A percentile compares a stretch with the other conserved stretches of the same genome.
phyloP scores from a whole-genome alignment of 2,329 filamentous ascomycete genomes.

The Fusarium multiceps region DNA sequence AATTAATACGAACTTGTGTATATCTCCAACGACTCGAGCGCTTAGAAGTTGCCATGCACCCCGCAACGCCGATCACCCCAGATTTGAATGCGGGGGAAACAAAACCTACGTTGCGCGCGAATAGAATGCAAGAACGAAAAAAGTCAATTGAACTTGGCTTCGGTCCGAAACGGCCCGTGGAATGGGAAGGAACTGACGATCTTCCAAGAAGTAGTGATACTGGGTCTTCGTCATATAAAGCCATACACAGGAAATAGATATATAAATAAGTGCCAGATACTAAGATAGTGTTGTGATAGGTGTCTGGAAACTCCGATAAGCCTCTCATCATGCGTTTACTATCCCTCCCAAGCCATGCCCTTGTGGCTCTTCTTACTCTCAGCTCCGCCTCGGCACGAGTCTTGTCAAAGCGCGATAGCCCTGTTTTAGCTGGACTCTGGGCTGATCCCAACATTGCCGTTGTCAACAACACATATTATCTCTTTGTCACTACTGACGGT shows the following conservation, averaged over 20 bases:
- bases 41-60: conserved; percentile 5
- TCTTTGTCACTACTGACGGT: conserved; percentile 61
- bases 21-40: conserved; percentile 20
- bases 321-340: conserved; percentile 8
- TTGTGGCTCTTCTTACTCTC: not conserved
- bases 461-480: conserved; percentile 58
- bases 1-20: not conserved
- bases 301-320: not conserved
- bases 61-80: conserved; percentile 26
- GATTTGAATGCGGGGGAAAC: conserved; percentile 12
- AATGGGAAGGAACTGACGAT: not conserved
- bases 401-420: conserved; percentile 45
- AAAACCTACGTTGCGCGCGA: conserved; percentile 14
- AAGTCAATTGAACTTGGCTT: not conserved
- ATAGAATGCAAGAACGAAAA: not conserved
- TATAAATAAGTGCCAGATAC: not conserved
- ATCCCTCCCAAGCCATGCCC: not conserved
- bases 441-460: conserved; percentile 61
- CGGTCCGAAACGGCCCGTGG: conserved; percentile 17
- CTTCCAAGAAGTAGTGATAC: not conserved
- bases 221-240: not conserved
- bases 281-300: not conserved
- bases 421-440: conserved; percentile 53
- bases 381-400: not conserved
- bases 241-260: not conserved